phyloP scores from a whole-genome alignment of 2,329 filamentous ascomycete genomes.

The Cladobotryum protrusum region DNA sequence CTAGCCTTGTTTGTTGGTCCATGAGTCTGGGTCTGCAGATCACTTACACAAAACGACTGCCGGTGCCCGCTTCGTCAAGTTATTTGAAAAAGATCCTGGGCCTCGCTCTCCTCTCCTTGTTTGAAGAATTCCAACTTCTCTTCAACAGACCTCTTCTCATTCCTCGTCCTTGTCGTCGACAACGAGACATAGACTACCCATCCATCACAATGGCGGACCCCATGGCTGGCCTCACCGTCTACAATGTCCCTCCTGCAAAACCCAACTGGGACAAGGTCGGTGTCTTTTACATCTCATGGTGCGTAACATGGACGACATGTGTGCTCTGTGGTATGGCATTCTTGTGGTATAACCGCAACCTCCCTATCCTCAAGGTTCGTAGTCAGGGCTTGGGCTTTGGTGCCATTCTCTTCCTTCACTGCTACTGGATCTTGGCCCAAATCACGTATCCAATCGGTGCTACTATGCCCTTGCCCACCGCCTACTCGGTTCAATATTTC shows the following conservation, averaged over 20 bases:
- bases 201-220: not conserved
- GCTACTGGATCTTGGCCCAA: conserved; percentile 36
- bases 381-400: conserved; percentile 29
- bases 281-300: conserved; percentile 24
- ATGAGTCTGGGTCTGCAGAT: too few species aligned
- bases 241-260: conserved; percentile 22
- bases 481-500: conserved; percentile 50
- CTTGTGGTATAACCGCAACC: conserved; percentile 26
- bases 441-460: conserved; percentile 36
- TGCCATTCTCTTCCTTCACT: conserved; percentile 31
- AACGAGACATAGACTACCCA: too few species aligned
- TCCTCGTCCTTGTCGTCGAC: too few species aligned
- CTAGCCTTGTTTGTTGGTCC: too few species aligned
- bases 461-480: conserved; percentile 31
- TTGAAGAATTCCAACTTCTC: too few species aligned
- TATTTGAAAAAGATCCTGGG: too few species aligned
- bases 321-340: conserved; percentile 30
- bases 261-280: conserved; percentile 23
- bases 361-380: conserved; percentile 34
- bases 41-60: too few species aligned
- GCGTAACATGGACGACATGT: conserved; percentile 21
- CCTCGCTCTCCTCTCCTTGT: too few species aligned
- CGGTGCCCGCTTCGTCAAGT: too few species aligned
- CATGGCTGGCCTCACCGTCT: conserved; percentile 19
- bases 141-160: too few species aligned